A percentile compares a stretch with the other conserved stretches of the same genome.
phyloP scores from a whole-genome alignment of 2,329 filamentous ascomycete genomes.

The Microcera coccophila region DNA sequence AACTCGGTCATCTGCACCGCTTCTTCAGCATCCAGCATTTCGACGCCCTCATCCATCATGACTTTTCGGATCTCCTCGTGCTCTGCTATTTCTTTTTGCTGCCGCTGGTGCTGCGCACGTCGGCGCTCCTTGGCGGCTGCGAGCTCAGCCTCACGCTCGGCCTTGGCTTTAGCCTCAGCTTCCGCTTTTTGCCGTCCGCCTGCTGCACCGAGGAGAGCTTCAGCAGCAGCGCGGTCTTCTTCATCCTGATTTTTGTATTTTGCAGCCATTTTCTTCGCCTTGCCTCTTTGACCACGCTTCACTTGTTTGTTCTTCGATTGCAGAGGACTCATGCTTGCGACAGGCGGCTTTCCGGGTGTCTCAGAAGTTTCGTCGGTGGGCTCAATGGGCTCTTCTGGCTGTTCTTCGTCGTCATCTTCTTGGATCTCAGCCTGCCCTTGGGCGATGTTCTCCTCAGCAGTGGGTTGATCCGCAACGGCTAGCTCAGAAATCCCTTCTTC shows the following conservation, averaged over 20 bases:
- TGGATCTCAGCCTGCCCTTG: conserved; percentile 26
- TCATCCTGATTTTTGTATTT: conserved; percentile 96
- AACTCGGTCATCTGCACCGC: conserved; percentile 53
- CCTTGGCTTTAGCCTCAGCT: conserved; percentile 65
- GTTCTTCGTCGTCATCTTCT: conserved; percentile 33
- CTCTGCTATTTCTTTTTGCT: conserved; percentile 70
- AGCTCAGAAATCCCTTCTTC: conserved; percentile 24
- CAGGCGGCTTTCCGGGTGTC: conserved; percentile 10
- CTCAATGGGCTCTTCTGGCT: conserved; percentile 23
- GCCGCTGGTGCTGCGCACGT: conserved; percentile 72
- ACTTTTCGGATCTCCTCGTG: conserved; percentile 66
- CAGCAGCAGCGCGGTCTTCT: conserved; percentile 79
- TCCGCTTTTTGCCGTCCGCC: conserved; percentile 64
- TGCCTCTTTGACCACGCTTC: conserved; percentile 73
- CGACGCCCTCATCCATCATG: conserved; percentile 57
- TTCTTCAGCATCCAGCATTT: conserved; percentile 58
- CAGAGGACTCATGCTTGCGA: conserved; percentile 9
- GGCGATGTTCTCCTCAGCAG: conserved; percentile 19
- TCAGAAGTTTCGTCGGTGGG: conserved; percentile 16
- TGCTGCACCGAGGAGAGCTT: conserved; percentile 78
- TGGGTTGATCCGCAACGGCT: conserved; percentile 18
- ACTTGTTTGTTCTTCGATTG: conserved; percentile 39
- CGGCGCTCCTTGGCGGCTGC: conserved; percentile 71
- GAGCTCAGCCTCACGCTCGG: conserved; percentile 62
- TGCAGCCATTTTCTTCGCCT: conserved; percentile 79